Conservation (phyloP, 805 yeast genomes). For the Ogataea zsoltii region DNA sequence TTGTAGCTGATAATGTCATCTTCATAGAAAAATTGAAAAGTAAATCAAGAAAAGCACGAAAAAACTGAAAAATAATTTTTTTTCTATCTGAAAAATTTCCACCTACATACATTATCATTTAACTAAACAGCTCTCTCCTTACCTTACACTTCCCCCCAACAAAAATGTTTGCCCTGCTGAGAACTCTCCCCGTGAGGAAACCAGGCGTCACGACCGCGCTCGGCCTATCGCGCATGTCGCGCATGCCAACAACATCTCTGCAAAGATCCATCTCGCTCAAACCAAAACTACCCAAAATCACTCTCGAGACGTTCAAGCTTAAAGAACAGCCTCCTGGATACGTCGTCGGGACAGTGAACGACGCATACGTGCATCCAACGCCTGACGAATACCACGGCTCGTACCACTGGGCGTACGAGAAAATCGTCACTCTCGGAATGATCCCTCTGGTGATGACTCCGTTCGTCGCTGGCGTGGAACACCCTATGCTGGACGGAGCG, state of each 20-base stretch:
- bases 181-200: too few species aligned
- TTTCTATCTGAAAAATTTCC: too few species aligned
- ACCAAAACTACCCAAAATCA: slow-evolving; percentile 22
- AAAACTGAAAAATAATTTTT: too few species aligned
- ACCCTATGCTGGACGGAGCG: slow-evolving; percentile 71
- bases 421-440: slow-evolving; percentile 64
- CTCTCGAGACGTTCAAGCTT: slow-evolving; percentile 41
- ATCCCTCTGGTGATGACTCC: slow-evolving; percentile 80
- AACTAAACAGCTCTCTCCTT: too few species aligned
- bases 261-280: slow-evolving; percentile 18
- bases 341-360: slow-evolving; percentile 91
- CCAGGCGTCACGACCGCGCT: neutral
- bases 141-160: too few species aligned
- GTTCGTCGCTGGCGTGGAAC: slow-evolving; percentile 68
- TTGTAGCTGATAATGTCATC: too few species aligned
- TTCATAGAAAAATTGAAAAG: too few species aligned
- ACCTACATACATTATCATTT: too few species aligned
- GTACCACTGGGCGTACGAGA: slow-evolving; percentile 92
- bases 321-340: slow-evolving; percentile 87
- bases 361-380: slow-evolving; percentile 71
- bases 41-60: too few species aligned
- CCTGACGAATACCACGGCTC: slow-evolving; percentile 73
- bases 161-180: too few species aligned
- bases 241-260: neutral
- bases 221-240: neutral